Conservation (phyloP, 208 protist genomes). For the Crithidia thermophila region DNA sequence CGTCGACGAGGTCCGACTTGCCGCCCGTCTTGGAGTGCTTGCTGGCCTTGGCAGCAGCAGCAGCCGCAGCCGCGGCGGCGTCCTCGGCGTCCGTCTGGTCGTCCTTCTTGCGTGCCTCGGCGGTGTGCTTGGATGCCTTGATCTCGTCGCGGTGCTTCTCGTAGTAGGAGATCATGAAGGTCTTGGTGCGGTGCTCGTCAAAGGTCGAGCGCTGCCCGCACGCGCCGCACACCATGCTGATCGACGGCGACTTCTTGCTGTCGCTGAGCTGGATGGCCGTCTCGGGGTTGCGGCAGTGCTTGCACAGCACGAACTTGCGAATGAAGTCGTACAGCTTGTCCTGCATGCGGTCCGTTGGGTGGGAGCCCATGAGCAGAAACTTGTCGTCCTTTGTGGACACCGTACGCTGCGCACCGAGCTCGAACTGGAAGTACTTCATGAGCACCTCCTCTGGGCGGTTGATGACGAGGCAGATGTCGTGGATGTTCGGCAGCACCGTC, state of each 20-base stretch:
- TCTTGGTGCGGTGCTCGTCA: slow-evolving; percentile 52
- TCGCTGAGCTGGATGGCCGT: slow-evolving; percentile 61
- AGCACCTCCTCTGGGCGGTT: slow-evolving; percentile 89
- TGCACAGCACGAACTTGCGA: slow-evolving; percentile 85
- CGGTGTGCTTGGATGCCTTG: slow-evolving; percentile 53
- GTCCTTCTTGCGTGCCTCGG: slow-evolving; percentile 41
- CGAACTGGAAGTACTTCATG: slow-evolving; percentile 91
- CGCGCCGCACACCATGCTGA: slow-evolving; percentile 74
- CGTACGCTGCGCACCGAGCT: slow-evolving; percentile 84
- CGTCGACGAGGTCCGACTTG: slow-evolving; percentile 41
- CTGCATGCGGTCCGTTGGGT: slow-evolving; percentile 79
- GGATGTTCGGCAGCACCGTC: slow-evolving; percentile 94
- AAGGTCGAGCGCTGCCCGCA: slow-evolving; percentile 61
- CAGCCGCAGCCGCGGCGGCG: slow-evolving; percentile 15
- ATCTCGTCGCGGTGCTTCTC: slow-evolving; percentile 65
- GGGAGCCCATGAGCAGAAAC: slow-evolving; percentile 87
- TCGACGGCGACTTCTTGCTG: slow-evolving; percentile 48
- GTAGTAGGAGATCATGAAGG: slow-evolving; percentile 71
- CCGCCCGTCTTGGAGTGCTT: slow-evolving; percentile 20
- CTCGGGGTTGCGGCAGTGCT: slow-evolving; percentile 89
- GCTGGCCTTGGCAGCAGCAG: slow-evolving; percentile 16
- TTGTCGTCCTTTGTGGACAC: slow-evolving; percentile 87
- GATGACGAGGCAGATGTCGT: slow-evolving; percentile 88
- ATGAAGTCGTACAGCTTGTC: slow-evolving; percentile 90
- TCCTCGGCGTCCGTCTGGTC: slow-evolving; percentile 28